A percentile compares a stretch with the other conserved stretches of the same genome.
Evolutionary conservation across 768 basidiomycete species (phyloP).

Genomic region (Trametes sanguinea): DNA sequence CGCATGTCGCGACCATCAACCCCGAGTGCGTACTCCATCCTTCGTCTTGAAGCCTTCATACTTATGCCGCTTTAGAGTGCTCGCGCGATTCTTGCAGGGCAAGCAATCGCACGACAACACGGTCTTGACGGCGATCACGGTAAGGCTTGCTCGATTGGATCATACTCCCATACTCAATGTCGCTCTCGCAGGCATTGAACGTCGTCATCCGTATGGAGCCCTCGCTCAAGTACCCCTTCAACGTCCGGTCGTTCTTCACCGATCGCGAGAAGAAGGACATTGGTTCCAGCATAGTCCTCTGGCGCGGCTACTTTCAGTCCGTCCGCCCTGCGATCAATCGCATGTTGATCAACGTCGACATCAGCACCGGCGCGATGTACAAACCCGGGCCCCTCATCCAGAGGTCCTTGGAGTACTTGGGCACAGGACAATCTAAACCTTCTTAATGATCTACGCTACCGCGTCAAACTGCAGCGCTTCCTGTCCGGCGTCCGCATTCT

Average conservation of each 20-base stretch:
- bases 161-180: background rate
- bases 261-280: constrained; percentile 53
- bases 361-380: constrained; percentile 77
- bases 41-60: background rate
- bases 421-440: constrained; percentile 24
- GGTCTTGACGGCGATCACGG: constrained; percentile 69
- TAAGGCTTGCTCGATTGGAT: constrained; percentile 29
- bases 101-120: constrained; percentile 67
- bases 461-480: constrained; percentile 56
- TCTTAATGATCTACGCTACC: constrained; percentile 37
- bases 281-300: constrained; percentile 65
- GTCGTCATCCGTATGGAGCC: constrained; percentile 79
- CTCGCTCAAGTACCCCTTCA: constrained; percentile 65
- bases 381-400: constrained; percentile 59
- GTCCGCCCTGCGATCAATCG: constrained; percentile 65
- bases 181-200: constrained; percentile 57
- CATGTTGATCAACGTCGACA: constrained; percentile 76
- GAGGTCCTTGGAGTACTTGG: constrained; percentile 60
- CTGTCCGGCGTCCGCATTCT: constrained; percentile 53
- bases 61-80: constrained; percentile 44
- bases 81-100: constrained; percentile 64
- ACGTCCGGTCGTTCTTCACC: constrained; percentile 75
- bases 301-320: constrained; percentile 84
- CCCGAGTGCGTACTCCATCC: constrained; percentile 57
- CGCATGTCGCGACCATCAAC: constrained; percentile 78